Base-by-base conservation (phyloP, 345 rosid species). In the Aethionema arabicum region DNA sequence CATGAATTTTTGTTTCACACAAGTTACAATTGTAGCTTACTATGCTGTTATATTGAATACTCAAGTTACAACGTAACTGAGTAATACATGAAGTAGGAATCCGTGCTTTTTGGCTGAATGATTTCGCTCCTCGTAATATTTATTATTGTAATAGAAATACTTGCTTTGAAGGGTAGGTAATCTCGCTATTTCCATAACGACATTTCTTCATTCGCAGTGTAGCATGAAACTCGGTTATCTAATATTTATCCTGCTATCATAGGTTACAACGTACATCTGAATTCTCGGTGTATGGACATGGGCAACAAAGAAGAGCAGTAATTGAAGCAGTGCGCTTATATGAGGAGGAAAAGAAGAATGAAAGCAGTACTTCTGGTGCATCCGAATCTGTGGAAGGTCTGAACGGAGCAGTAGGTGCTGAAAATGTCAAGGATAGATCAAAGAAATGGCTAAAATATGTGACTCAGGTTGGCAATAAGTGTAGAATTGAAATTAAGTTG, bases 391-490 rank as follows among this genome's bases (percentile, higher is more conserved):
- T 32, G 67, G 80, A 80, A 69, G 76, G 42, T 70, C 35, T n/a
- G 39, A 63, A 55, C 32, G 67, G 56, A 56, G 56, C 68, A 56
- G 63, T 52, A 56, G 65, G 75, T 73, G 80, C 84, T 7, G 78
- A 75, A 65, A 65, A 77, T 74, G 81, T 80, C 55, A 91, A 81
- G 77, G 95, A 91, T 63, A 74, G 62, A 72, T 86, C 98, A 29
- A 86, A 83, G 80, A 86, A 83, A 74, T 91, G 98, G 98, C 98
- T 74, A 67, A 91, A 85, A 74, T 88, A 77, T 72, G 95, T 91
- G 73, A 73, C 87, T 52, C 86, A 86, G 96, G 98, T 91, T 70
- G 67, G 78, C 64, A 41, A 46, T 56, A 7, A 16, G 32, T 32
- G 32, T 7, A 44, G 33, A 59, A 40, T 39, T 52, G 11, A 16